These are phyloP conservation scores for Aspergillus felis DNA, from an alignment of 2,329 filamentous ascomycete genomes.

Conservation along the genomic window DNA sequence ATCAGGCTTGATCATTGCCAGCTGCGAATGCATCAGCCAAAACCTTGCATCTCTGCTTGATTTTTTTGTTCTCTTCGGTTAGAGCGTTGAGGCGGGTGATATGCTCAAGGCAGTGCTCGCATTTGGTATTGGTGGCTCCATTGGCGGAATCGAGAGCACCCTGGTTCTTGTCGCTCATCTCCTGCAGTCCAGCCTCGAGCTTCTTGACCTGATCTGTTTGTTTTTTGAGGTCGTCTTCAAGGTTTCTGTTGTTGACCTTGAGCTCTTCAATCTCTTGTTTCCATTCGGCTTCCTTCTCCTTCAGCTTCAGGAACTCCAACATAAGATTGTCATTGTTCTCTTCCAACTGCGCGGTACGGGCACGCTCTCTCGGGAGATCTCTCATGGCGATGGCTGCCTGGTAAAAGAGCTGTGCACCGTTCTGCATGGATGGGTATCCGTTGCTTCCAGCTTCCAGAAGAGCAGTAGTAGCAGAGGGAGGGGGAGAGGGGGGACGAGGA, in stretches of 20 bases:
- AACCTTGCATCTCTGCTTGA: background rate
- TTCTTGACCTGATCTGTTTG: background rate
- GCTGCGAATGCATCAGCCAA: background rate
- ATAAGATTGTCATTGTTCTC: background rate
- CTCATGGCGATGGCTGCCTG: background rate
- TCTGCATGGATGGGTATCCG: background rate
- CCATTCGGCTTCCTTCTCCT: background rate
- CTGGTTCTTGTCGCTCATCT: background rate
- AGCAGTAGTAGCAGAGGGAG: background rate
- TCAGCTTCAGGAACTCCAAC: background rate
- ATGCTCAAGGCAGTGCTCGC: background rate
- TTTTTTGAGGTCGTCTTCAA: background rate
- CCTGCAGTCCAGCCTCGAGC: background rate
- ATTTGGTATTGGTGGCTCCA: background rate
- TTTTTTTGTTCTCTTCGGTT: background rate
- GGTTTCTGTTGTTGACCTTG: background rate
- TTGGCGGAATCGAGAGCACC: background rate
- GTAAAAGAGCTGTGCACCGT: background rate
- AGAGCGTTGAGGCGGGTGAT: background rate
- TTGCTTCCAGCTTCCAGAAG: background rate
- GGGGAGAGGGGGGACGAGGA: background rate
- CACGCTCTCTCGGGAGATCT: background rate
- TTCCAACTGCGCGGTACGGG: background rate
- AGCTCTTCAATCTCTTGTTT: background rate
- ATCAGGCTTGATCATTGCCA: background rate